phyloP scores from a whole-genome alignment of 768 basidiomycete genomes.

The Galerina sulciceps region DNA sequence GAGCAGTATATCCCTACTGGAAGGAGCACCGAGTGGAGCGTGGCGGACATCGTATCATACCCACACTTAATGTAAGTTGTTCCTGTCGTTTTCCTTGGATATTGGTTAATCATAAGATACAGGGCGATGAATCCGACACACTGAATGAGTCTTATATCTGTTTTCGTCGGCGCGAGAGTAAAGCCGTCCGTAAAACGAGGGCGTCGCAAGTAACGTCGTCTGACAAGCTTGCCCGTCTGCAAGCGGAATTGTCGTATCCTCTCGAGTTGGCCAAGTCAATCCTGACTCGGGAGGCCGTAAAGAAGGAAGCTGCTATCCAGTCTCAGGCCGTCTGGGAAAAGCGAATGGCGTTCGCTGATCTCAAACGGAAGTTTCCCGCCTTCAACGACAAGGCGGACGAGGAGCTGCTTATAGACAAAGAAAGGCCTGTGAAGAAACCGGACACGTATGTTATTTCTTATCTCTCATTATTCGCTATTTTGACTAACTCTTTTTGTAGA shows the following conservation, averaged over 20 bases:
- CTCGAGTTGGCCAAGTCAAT: slow-evolving; percentile 75
- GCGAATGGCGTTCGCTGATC: slow-evolving; percentile 71
- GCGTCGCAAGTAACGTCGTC: slow-evolving; percentile 88
- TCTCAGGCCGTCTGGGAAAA: slow-evolving; percentile 78
- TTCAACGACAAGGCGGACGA: slow-evolving; percentile 71
- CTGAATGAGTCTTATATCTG: slow-evolving; percentile 95
- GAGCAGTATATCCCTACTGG: slow-evolving; percentile 87
- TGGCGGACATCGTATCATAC: slow-evolving; percentile 85
- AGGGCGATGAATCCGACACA: slow-evolving; percentile 91
- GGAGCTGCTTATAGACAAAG: slow-evolving; percentile 75
- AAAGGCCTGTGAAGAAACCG: slow-evolving; percentile 60
- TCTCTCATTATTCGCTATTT: slow-evolving; percentile 3
- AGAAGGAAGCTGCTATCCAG: slow-evolving; percentile 65
- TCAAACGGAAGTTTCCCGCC: slow-evolving; percentile 75
- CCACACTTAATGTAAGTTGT: slow-evolving; percentile 77
- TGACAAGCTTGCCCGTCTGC: slow-evolving; percentile 85
- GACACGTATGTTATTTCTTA: slow-evolving; percentile 36
- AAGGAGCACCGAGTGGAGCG: slow-evolving; percentile 80
- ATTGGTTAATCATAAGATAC: slow-evolving; percentile 7
- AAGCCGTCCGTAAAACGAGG: slow-evolving; percentile 92
- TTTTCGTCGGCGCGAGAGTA: slow-evolving; percentile 94
- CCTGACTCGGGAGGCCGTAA: slow-evolving; percentile 73
- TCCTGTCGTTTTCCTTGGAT: neutral
- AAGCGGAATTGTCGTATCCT: slow-evolving; percentile 73
- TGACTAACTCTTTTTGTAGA: slow-evolving; percentile 25